Evolutionary conservation across 1,139 yeast species (phyloP).

Genomic region (Scheffersomyces insectosa): DNA sequence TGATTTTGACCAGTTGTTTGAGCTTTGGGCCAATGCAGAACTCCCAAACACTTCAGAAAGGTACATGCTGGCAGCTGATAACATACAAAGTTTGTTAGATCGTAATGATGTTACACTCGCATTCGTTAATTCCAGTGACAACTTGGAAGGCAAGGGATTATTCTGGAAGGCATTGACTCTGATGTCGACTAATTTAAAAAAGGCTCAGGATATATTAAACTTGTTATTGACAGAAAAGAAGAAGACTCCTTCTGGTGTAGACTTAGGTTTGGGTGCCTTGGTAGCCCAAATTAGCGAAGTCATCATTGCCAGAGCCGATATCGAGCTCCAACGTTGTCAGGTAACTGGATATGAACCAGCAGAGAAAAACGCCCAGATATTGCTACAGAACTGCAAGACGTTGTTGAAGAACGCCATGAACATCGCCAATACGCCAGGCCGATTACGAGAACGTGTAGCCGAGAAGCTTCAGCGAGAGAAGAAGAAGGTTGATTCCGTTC

Average conservation of each 20-base stretch:
- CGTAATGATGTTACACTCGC: slow-evolving; percentile 27
- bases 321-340: slow-evolving; percentile 51
- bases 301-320: slow-evolving; percentile 51
- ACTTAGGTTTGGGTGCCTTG: slow-evolving; percentile 33
- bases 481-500: slow-evolving; percentile 45
- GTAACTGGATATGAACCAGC: slow-evolving; percentile 30
- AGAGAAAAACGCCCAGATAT: slow-evolving; percentile 24
- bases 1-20: slow-evolving; percentile 18
- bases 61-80: slow-evolving; percentile 43
- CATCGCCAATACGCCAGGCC: slow-evolving; percentile 49
- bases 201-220: slow-evolving; percentile 37
- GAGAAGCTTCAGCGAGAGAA: slow-evolving; percentile 47
- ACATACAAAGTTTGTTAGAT: slow-evolving; percentile 44
- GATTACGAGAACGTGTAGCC: slow-evolving; percentile 47
- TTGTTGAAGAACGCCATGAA: slow-evolving; percentile 49
- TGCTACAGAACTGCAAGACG: slow-evolving; percentile 40
- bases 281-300: slow-evolving; percentile 45
- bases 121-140: slow-evolving; percentile 8
- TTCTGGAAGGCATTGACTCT: slow-evolving; percentile 43
- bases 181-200: slow-evolving; percentile 39
- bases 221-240: slow-evolving; percentile 18
- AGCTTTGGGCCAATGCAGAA: slow-evolving; percentile 23
- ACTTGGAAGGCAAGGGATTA: slow-evolving; percentile 5
- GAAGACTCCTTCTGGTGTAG: slow-evolving; percentile 17
- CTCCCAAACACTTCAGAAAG: slow-evolving; percentile 35